A percentile compares a stretch with the other conserved stretches of the same genome.
These are phyloP conservation scores for Aspergillus homomorphus DNA, from an alignment of 495 filamentous ascomycete species.

Conservation along the genomic window DNA sequence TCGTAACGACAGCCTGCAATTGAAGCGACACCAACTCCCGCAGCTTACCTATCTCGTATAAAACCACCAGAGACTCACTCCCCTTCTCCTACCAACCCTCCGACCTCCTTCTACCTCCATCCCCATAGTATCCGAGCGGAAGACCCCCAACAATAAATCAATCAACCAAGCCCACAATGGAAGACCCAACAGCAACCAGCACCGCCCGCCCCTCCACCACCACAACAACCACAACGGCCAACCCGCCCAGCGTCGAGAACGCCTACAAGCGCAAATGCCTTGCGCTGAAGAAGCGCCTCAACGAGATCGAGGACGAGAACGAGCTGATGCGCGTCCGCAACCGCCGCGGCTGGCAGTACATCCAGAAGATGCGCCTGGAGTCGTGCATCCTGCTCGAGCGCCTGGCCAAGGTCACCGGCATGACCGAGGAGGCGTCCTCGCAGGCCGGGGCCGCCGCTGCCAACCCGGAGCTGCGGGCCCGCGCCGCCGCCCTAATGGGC, in stretches of 20 bases:
- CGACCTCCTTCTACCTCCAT: not conserved
- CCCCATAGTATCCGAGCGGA: no score
- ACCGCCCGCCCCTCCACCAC: constrained; percentile 26
- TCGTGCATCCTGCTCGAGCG: constrained; percentile 87
- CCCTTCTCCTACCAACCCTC: not conserved
- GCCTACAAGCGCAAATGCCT: constrained; percentile 98
- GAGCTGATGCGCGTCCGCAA: constrained; percentile 75
- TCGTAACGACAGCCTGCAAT: not conserved
- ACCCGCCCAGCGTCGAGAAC: constrained; percentile 88
- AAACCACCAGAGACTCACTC: not conserved
- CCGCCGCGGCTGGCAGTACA: constrained; percentile 71
- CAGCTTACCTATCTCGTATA: not conserved
- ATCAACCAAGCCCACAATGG: constrained; percentile 28
- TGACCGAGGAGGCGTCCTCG: constrained; percentile 46
- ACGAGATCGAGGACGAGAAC: constrained; percentile 85
- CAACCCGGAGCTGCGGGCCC: constrained; percentile 36
- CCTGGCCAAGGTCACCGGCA: constrained; percentile 78
- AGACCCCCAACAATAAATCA: no score
- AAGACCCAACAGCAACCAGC: constrained; percentile 23
- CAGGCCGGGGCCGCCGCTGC: constrained; percentile 31
- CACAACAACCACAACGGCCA: constrained; percentile 37
- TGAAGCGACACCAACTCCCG: not conserved
- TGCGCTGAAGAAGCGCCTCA: constrained; percentile 84
- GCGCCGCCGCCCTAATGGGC: constrained; percentile 35
- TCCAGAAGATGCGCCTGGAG: constrained; percentile 90